These are phyloP conservation scores for Alnus rubra DNA, from an alignment of 306 rosid genomes.

Conservation along the genomic window DNA sequence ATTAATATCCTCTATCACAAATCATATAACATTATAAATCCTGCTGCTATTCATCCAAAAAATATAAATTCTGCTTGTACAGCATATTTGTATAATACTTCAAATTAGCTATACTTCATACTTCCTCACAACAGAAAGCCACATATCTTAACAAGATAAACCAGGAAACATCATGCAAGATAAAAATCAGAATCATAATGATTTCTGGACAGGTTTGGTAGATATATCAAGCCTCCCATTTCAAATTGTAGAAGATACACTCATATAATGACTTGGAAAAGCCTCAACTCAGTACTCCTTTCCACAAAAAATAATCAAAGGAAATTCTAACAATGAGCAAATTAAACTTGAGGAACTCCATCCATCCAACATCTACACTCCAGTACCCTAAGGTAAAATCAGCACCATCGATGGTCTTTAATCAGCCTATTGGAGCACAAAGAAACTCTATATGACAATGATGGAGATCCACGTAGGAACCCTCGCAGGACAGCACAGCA, in stretches of 20 bases:
- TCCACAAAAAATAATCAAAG: neutral
- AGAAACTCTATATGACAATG: neutral
- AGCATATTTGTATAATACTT: no score
- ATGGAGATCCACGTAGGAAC: no score
- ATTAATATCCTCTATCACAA: no score
- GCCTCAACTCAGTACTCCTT: neutral
- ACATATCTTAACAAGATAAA: neutral
- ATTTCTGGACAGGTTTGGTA: neutral
- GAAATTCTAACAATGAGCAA: neutral
- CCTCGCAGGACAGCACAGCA: no score
- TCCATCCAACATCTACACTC: slow-evolving; percentile 15
- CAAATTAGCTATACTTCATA: neutral
- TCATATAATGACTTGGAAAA: slow-evolving; percentile 11
- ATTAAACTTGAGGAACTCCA: neutral
- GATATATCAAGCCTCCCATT: slow-evolving; percentile 2
- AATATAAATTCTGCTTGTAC: no score
- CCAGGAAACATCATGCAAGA: neutral
- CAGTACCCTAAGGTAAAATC: slow-evolving; percentile 5
- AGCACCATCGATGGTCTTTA: neutral
- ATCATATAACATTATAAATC: no score
- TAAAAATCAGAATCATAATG: neutral
- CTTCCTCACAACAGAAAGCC: neutral
- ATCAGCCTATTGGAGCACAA: neutral
- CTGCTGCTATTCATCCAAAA: no score
- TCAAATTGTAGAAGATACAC: neutral